phyloP scores from a whole-genome alignment of 495 filamentous ascomycete species.

The Durotheca rogersii region DNA sequence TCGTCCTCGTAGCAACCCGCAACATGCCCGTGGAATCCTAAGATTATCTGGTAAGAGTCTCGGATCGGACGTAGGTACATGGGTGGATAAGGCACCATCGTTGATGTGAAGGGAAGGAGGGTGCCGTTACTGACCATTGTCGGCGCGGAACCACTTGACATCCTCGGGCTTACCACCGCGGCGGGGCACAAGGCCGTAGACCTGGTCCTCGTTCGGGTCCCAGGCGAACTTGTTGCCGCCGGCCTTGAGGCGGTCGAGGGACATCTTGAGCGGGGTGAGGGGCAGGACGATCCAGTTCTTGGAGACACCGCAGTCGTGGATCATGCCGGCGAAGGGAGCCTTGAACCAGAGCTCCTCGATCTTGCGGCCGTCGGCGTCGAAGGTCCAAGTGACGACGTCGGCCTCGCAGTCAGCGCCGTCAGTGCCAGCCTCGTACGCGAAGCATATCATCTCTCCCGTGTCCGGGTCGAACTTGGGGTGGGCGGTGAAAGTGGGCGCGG shows the following conservation, averaged over 20 bases:
- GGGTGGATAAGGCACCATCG: too few relatives aligned
- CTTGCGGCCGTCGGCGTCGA: slow-evolving; percentile 45
- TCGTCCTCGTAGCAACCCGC: slow-evolving; percentile 54
- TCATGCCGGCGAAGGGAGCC: slow-evolving; percentile 56
- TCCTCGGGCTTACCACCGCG: slow-evolving; percentile 50
- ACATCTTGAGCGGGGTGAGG: slow-evolving; percentile 52
- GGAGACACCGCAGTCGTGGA: slow-evolving; percentile 56
- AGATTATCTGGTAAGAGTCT: too few relatives aligned
- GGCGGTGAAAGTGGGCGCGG: slow-evolving; percentile 56
- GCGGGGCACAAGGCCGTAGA: slow-evolving; percentile 53
- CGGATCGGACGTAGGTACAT: too few relatives aligned
- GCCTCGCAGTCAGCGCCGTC: slow-evolving; percentile 45
- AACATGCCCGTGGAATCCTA: slow-evolving; percentile 53
- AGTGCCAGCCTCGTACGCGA: slow-evolving; percentile 55
- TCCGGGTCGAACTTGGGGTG: slow-evolving; percentile 62
- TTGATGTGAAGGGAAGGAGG: too few relatives aligned
- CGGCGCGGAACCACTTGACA: slow-evolving; percentile 50
- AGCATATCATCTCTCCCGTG: slow-evolving; percentile 58
- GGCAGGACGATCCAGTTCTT: slow-evolving; percentile 56
- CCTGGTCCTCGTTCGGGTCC: slow-evolving; percentile 54
- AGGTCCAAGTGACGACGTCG: slow-evolving; percentile 53
- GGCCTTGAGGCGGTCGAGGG: slow-evolving; percentile 53
- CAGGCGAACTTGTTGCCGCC: slow-evolving; percentile 59
- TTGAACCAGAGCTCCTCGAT: slow-evolving; percentile 51
- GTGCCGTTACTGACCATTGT: slow-evolving; percentile 45